phyloP scores from a whole-genome alignment of 108 stramenopile genomes.

The Nitzschia putrida region DNA sequence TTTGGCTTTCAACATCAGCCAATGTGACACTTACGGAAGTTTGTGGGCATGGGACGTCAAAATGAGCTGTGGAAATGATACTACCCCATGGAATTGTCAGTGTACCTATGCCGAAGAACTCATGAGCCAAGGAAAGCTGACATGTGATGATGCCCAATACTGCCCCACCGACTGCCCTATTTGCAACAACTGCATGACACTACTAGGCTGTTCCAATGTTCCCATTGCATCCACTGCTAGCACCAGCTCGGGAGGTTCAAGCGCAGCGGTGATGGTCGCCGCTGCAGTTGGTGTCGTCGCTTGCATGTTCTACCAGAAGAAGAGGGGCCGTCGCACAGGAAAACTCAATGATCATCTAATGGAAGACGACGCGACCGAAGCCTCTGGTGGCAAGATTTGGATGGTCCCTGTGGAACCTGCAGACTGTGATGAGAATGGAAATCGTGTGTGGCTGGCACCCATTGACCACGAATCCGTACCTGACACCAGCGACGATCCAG shows the following conservation, averaged over 20 bases:
- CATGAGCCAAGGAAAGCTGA: constrained; percentile 43
- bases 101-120: constrained; percentile 58
- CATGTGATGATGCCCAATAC: constrained; percentile 38
- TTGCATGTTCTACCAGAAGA: background rate
- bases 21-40: constrained; percentile 57
- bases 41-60: constrained; percentile 70
- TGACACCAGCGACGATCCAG: background rate
- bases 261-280: constrained; percentile 2
- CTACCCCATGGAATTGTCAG: constrained; percentile 33
- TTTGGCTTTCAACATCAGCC: constrained; percentile 45
- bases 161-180: constrained; percentile 55
- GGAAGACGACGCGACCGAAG: constrained; percentile 1
- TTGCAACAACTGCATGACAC: constrained; percentile 52
- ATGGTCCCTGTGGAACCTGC: constrained; percentile 31
- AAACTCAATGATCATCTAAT: constrained; percentile 21
- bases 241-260: background rate
- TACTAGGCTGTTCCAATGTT: constrained; percentile 11
- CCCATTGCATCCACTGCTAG: background rate
- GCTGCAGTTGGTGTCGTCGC: background rate
- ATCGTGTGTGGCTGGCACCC: constrained; percentile 33
- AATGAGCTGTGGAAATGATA: constrained; percentile 45
- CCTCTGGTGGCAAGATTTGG: constrained; percentile 7
- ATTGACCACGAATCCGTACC: constrained; percentile 5
- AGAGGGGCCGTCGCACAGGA: background rate
- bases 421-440: constrained; percentile 3